A percentile compares a stretch with the other conserved stretches of the same genome.
Conservation (phyloP, 2,329 filamentous ascomycete species). For the Trichoderma gracile region DNA sequence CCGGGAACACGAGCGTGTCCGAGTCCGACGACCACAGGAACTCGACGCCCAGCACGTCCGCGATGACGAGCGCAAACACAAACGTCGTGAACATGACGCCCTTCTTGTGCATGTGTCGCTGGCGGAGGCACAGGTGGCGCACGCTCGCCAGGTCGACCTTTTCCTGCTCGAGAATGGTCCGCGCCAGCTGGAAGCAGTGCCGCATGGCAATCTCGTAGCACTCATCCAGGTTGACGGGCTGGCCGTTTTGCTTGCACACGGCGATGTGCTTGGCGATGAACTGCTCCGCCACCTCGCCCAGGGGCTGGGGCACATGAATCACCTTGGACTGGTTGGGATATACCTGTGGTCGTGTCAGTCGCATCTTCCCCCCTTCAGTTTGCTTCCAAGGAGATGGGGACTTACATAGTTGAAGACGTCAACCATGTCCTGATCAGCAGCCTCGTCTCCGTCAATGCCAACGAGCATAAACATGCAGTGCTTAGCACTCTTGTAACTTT, state of each 20-base stretch:
- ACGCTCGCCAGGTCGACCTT: constrained; percentile 28
- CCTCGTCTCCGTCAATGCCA: constrained; percentile 33
- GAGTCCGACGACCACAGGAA: constrained; percentile 35
- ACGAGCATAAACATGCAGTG: constrained; percentile 30
- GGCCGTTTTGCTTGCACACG: constrained; percentile 24
- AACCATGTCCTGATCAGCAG: constrained; percentile 32
- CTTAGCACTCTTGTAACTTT: constrained; percentile 31
- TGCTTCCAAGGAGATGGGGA: background rate
- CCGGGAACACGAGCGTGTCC: constrained; percentile 30
- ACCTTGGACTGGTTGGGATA: constrained; percentile 29
- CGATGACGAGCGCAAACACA: constrained; percentile 32
- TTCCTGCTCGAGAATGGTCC: constrained; percentile 28
- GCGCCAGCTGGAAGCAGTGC: constrained; percentile 32
- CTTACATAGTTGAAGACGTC: constrained; percentile 31
- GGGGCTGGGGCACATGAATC: constrained; percentile 30
- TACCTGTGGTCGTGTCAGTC: constrained; percentile 26
- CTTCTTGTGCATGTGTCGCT: constrained; percentile 34
- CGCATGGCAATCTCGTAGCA: constrained; percentile 28
- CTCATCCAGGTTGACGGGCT: constrained; percentile 27
- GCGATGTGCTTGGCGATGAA: constrained; percentile 27
- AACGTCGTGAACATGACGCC: constrained; percentile 35
- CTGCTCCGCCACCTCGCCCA: constrained; percentile 31
- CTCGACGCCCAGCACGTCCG: constrained; percentile 31
- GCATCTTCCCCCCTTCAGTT: background rate
- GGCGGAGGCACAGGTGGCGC: constrained; percentile 31